A percentile compares a stretch with the other conserved stretches of the same genome.
Conservation (phyloP, 1,284 basidiomycete genomes). For the Pholiota adiposa region DNA sequence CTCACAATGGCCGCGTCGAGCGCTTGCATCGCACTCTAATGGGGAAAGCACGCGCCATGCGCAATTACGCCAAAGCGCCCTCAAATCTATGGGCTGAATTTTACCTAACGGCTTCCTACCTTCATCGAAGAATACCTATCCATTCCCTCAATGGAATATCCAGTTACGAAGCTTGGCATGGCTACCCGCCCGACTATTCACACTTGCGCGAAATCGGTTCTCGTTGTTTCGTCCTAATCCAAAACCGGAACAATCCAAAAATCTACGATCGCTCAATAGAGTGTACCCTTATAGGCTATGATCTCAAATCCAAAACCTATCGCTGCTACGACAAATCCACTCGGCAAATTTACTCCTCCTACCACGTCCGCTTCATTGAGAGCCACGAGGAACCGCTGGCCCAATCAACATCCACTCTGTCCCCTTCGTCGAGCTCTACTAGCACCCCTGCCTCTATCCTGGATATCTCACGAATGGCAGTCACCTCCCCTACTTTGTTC, state of each 20-base stretch:
- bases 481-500: not conserved
- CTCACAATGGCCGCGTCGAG: conserved; percentile 32
- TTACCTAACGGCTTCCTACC: conserved; percentile 25
- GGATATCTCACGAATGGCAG: not conserved
- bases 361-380: conserved; percentile 36
- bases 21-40: conserved; percentile 30
- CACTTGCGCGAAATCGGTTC: not conserved
- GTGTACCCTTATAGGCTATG: conserved; percentile 38
- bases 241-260: conserved; percentile 32
- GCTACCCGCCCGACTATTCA: not conserved
- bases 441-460: not conserved
- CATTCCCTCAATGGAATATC: conserved; percentile 7
- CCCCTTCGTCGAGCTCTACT: not conserved
- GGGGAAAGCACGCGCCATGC: conserved; percentile 29
- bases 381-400: conserved; percentile 21
- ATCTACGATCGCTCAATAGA: conserved; percentile 31
- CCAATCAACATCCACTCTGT: not conserved
- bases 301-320: conserved; percentile 35
- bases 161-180: conserved; percentile 24
- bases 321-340: conserved; percentile 29
- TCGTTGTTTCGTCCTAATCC: not conserved
- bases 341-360: conserved; percentile 25
- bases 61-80: conserved; percentile 21
- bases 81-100: conserved; percentile 33
- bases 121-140: conserved; percentile 11